Percentiles rank a stretch among this genome's conserved stretches.
phyloP scores from a whole-genome alignment of 2,329 filamentous ascomycete species.

The Aureobasidium sp. region DNA sequence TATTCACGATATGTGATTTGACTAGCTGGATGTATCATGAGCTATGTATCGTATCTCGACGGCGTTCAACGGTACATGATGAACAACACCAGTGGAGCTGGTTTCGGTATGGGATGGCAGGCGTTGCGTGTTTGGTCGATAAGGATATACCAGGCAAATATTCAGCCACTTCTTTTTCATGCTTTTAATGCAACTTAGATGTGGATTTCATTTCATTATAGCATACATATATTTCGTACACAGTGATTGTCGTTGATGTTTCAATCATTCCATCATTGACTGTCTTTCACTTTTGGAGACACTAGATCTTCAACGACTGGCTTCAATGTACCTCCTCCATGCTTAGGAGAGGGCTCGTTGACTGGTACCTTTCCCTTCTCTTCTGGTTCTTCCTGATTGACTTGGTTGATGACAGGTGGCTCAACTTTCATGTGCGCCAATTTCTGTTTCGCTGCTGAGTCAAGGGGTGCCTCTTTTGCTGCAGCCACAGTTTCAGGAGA shows the following conservation, averaged over 20 bases:
- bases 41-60: background rate
- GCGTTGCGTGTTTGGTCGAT: background rate
- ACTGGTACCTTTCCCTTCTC: background rate
- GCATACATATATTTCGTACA: background rate
- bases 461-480: background rate
- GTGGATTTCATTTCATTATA: background rate
- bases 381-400: background rate
- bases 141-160: background rate
- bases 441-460: constrained; percentile 8
- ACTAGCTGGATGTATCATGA: background rate
- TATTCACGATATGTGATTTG: background rate
- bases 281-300: background rate
- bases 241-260: background rate
- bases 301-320: constrained; percentile 2
- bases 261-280: background rate
- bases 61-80: background rate
- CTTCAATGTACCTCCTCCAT: constrained; percentile 2
- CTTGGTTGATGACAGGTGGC: background rate
- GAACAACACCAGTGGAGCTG: background rate
- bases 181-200: background rate
- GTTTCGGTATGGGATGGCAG: background rate
- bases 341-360: background rate
- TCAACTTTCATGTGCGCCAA: background rate
- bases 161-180: background rate
- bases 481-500: background rate